A percentile compares a stretch with the other conserved stretches of the same genome.
Conservation (phyloP, 371 early-diverging fungal species). For the Syncephalis plumigaleata region DNA sequence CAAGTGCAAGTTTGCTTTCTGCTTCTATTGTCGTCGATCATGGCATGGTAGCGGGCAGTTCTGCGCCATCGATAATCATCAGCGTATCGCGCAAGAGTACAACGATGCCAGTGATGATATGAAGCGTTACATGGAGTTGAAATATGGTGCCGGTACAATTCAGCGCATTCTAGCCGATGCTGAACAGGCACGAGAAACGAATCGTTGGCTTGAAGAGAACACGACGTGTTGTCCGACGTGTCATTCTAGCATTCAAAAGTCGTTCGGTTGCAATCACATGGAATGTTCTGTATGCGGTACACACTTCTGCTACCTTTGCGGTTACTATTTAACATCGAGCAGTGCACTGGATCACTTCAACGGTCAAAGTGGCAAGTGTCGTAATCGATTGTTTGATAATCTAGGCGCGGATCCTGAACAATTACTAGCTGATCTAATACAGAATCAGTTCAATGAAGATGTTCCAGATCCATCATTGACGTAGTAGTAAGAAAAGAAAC, state of each 20-base stretch:
- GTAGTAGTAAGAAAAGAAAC: no score
- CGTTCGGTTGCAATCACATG: slow-evolving; percentile 12
- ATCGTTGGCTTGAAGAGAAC: slow-evolving; percentile 6
- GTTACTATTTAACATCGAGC: slow-evolving; percentile 2
- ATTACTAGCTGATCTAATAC: no score
- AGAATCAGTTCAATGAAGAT: no score
- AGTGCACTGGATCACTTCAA: slow-evolving; percentile 9
- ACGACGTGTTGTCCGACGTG: slow-evolving; percentile 8
- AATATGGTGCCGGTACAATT: slow-evolving; percentile 8
- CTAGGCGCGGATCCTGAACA: slow-evolving; percentile 1
- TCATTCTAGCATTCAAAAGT: slow-evolving; percentile 7
- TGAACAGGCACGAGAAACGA: not conserved
- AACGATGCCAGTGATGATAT: slow-evolving; percentile 1
- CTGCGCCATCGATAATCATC: slow-evolving; percentile 1
- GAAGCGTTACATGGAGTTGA: slow-evolving; percentile 4
- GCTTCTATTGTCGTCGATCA: slow-evolving; percentile 7
- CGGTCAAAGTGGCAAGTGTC: slow-evolving; percentile 1
- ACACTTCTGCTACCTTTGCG: slow-evolving; percentile 12
- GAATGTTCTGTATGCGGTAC: slow-evolving; percentile 6
- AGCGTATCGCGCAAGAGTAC: slow-evolving; percentile 2
- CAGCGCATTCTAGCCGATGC: slow-evolving; percentile 3
- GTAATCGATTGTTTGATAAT: slow-evolving; percentile 9
- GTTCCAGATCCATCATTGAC: no score
- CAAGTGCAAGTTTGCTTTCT: slow-evolving; percentile 10
- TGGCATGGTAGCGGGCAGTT: slow-evolving; percentile 6